Evolutionary conservation across 352 stramenopile species (phyloP), one percentile per base, ranked within the genome.

Genomic region (Aphanomyces euteiches): DNA sequence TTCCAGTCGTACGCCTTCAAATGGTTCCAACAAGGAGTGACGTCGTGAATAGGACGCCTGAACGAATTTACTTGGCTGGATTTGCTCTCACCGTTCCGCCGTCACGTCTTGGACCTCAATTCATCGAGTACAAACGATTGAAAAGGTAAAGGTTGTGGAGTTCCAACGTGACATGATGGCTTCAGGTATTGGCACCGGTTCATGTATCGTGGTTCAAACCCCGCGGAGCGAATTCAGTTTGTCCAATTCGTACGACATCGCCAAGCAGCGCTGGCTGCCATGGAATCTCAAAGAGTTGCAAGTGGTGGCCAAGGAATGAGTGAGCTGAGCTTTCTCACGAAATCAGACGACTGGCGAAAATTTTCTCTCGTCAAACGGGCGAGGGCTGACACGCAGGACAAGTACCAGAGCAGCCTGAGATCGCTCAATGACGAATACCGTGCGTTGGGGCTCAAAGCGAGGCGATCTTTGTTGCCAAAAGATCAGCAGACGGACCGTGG

Each of bases 91-190:
- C 59, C 7, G 59, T 67, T 13, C 59, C 59, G 41, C 59, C 59
- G 43, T 67, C 59, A 10, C 38, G 59, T 8, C 41, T 67, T 15
- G 59, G 59, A 7, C 38, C 38, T 13, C 59, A 67, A 45, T 67
- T 67, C 28, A 19, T 67, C 59, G 59, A 67, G 21, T 67, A 67
- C 59, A 48, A 56, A 8, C 59, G 59, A n/a, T 67, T 67, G 21
- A 67, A 67, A 36, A 41, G 59, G 59, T 67, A 56, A 7, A 4
- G 7, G 13, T 48, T 5, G 17, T 12, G 39, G 34, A 28, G 21
- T 37, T 4, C 5, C 37, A 53, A 38, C 7, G 10, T 50, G 59
- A 34, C 57, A 19, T 56, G 43, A 50, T 50, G 43, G 10, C 43
- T n/a, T n/a, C 1, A 67, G 59, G 41, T 67, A 67, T 45, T 67